Evolutionary conservation across 768 basidiomycete genomes (phyloP).

Genomic region (Cyclocybe aegerita): DNA sequence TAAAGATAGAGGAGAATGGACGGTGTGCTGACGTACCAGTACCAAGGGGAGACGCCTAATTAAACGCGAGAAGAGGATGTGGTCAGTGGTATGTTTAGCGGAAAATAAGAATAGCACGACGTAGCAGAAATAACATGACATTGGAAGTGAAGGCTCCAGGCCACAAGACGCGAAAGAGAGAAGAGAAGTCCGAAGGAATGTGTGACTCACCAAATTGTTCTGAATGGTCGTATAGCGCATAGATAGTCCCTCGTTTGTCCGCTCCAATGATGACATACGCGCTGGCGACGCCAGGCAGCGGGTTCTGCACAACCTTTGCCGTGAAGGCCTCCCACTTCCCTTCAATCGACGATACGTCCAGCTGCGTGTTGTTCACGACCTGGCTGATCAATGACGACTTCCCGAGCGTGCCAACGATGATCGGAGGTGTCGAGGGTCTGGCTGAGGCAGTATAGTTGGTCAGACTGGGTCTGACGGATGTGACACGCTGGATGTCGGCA

Average conservation of each 20-base stretch:
- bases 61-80: constrained; percentile 1
- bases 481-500: constrained; percentile 60
- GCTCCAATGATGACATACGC: constrained; percentile 70
- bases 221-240: constrained; percentile 63
- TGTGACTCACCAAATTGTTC: constrained; percentile 58
- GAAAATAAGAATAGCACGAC: background rate
- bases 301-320: constrained; percentile 50
- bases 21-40: constrained; percentile 40
- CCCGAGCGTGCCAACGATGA: constrained; percentile 67
- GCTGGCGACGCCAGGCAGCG: constrained; percentile 53
- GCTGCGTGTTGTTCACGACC: constrained; percentile 48
- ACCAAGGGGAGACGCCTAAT: constrained; percentile 68
- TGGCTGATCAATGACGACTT: constrained; percentile 52
- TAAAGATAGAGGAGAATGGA: constrained; percentile 3
- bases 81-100: constrained; percentile 8
- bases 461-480: constrained; percentile 48
- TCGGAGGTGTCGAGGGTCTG: constrained; percentile 34
- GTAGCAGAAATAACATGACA: too few relatives aligned
- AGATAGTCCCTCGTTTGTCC: constrained; percentile 71
- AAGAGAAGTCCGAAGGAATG: background rate
- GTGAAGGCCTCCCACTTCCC: constrained; percentile 71
- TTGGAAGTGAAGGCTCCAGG: background rate
- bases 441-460: constrained; percentile 46
- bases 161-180: background rate
- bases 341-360: constrained; percentile 56